These are phyloP conservation scores for Calonectria naviculata DNA, from an alignment of 2,329 filamentous ascomycete genomes.

Conservation along the genomic window DNA sequence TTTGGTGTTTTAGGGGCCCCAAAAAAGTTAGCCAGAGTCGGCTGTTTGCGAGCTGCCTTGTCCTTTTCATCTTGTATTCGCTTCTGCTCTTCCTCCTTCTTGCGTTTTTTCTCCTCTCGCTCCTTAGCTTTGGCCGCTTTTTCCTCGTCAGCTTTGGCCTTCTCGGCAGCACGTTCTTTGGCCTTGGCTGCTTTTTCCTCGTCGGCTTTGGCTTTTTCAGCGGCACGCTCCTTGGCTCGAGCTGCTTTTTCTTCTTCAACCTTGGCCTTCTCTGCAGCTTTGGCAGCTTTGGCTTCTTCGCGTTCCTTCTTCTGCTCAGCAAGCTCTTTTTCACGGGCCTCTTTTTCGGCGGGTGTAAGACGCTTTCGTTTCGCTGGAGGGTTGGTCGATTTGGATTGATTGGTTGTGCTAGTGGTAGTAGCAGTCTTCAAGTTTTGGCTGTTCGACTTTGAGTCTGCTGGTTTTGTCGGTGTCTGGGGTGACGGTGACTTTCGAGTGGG, in stretches of 20 bases:
- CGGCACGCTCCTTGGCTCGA: slow-evolving; percentile 48
- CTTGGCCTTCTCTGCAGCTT: slow-evolving; percentile 44
- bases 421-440: slow-evolving; percentile 6
- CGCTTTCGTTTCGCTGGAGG: slow-evolving; percentile 54
- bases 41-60: slow-evolving; percentile 61
- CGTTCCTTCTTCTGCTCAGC: slow-evolving; percentile 52
- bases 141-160: slow-evolving; percentile 53
- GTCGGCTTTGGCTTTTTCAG: slow-evolving; percentile 45
- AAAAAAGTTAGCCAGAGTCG: slow-evolving; percentile 61
- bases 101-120: slow-evolving; percentile 54
- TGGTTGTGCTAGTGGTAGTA: background rate
- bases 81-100: slow-evolving; percentile 61
- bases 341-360: slow-evolving; percentile 54
- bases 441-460: slow-evolving; percentile 9
- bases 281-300: slow-evolving; percentile 41
- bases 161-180: slow-evolving; percentile 49
- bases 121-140: slow-evolving; percentile 51
- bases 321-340: slow-evolving; percentile 50
- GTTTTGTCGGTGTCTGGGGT: slow-evolving; percentile 46
- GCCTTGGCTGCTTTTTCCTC: slow-evolving; percentile 47
- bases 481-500: slow-evolving; percentile 51
- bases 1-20: slow-evolving; percentile 52
- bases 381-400: slow-evolving; percentile 33
- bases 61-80: slow-evolving; percentile 55
- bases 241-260: slow-evolving; percentile 47